Conservation (phyloP, 2,329 filamentous ascomycete genomes). For the Aspergillus viridinutans region DNA sequence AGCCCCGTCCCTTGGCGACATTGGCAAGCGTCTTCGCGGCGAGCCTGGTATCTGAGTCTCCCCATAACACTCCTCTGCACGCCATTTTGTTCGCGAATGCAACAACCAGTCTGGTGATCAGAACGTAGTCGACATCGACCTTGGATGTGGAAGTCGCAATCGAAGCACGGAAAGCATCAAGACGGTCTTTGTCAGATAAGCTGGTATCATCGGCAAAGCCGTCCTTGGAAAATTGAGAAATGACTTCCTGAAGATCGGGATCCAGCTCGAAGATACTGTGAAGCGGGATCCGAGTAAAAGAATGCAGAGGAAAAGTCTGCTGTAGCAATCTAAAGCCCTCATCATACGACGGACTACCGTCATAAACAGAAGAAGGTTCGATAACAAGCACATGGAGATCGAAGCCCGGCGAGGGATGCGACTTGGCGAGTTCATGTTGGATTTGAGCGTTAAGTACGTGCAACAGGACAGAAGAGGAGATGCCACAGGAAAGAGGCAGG, state of each 20-base stretch:
- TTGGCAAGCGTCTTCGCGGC: conserved; percentile 82
- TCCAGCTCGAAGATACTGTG: conserved; percentile 54
- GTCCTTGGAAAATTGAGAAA: conserved; percentile 28
- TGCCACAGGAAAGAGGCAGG: conserved; percentile 76
- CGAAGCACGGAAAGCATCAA: conserved; percentile 55
- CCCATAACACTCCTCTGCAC: conserved; percentile 73
- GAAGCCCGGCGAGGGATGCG: conserved; percentile 60
- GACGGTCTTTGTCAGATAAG: conserved; percentile 39
- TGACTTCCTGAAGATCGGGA: conserved; percentile 27
- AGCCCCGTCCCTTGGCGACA: conserved; percentile 86
- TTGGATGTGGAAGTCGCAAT: conserved; percentile 71
- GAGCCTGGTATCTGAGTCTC: conserved; percentile 80
- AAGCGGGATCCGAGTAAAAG: conserved; percentile 61
- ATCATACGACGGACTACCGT: conserved; percentile 17
- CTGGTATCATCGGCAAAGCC: conserved; percentile 24
- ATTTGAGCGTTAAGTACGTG: conserved; percentile 70
- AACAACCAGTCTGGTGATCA: conserved; percentile 69
- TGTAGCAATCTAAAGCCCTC: conserved; percentile 47
- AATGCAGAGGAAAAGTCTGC: conserved; percentile 61
- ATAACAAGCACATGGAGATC: conserved; percentile 51
- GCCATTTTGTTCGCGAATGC: conserved; percentile 55
- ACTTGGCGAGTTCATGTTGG: conserved; percentile 60
- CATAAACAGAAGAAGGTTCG: conserved; percentile 32
- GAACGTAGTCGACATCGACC: conserved; percentile 66
- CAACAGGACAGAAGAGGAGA: conserved; percentile 73